Evolutionary conservation across 2,329 filamentous ascomycete genomes (phyloP), one percentile per base, ranked within the genome.

Genomic region (Ophiocordyceps camponoti-floridani): DNA sequence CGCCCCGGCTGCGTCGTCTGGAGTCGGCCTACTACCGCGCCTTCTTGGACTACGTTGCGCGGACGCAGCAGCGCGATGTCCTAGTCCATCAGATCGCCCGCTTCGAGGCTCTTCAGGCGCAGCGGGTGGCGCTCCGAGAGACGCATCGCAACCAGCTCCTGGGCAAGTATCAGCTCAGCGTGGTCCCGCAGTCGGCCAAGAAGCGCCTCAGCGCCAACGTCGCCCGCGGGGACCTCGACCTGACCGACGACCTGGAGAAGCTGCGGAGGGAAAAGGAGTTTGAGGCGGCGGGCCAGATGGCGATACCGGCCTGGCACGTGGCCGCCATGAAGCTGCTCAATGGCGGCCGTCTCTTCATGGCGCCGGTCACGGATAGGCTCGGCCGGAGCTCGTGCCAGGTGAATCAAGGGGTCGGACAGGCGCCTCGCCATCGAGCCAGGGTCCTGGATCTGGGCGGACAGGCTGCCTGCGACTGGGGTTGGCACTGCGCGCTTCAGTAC

Each of bases 391-490:
- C 72, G 23, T 65, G 65, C 48, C 65, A 70, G 57, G 59, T 63
- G 1, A 60, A 65, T 2, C 62, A 60, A n/a, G 54, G 58, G 28
- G 56, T 66, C 40, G 69, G 69, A 18, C n/a, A 38, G 35, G 59
- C 62, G 16, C 57, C 62, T 44, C 65, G 66, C 47, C 66, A 74
- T 47, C 72, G 78, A 23, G 66, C 78, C 4, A 70, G 82, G 31
- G 81, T 95, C 46, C 73, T 96, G 26, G 89, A 96, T 57, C 77
- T 95, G 31, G 87, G 84, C 43, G 88, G 88, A 41, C 80, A 89
- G 57, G 72, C 82, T 0, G 77, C 83, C 13, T 89, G 86, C 57
- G 87, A 94, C 61, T 98, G 91, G 91, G 89, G 84, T 19, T 98
- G 91, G 91, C 80, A 91, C 57, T 83, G 86, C 47, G 87, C 91